A percentile compares a stretch with the other conserved stretches of the same genome.
phyloP scores from a whole-genome alignment of 192 early-diverging fungal genomes.

The Radiomyces spectabilis region DNA sequence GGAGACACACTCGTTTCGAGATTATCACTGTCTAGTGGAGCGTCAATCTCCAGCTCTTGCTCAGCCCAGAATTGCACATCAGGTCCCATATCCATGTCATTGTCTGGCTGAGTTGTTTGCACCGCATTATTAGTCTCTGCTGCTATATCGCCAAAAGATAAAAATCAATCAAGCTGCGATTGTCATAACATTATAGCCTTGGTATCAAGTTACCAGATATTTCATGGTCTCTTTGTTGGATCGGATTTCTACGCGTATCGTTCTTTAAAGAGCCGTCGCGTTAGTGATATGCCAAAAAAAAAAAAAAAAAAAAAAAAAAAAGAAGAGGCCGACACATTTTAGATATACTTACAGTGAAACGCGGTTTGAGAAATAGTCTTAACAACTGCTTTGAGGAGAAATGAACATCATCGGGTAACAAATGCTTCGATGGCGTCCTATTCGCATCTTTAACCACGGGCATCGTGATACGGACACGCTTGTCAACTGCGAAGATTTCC shows the following conservation, averaged over 20 bases:
- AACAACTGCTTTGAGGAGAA: slow-evolving; percentile 50
- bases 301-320: neutral
- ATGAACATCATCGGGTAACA: slow-evolving; percentile 81
- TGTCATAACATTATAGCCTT: neutral
- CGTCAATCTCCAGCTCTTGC: slow-evolving; percentile 7
- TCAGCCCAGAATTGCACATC: slow-evolving; percentile 41
- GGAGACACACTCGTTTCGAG: slow-evolving; percentile 15
- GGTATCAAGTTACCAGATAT: neutral
- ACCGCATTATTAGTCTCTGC: no score
- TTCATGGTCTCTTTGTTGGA: no score
- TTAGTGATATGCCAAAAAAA: neutral
- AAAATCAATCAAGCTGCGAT: no score
- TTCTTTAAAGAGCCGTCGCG: no score
- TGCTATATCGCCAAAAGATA: no score
- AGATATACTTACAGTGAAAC: slow-evolving; percentile 29
- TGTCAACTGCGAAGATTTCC: slow-evolving; percentile 61
- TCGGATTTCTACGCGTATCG: no score
- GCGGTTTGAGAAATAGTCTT: slow-evolving; percentile 41
- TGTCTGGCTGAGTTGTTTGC: no score
- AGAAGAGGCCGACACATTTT: neutral
- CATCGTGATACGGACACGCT: slow-evolving; percentile 42
- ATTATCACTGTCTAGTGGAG: slow-evolving; percentile 12
- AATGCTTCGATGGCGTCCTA: slow-evolving; percentile 46
- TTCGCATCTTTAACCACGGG: slow-evolving; percentile 15
- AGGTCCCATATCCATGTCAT: slow-evolving; percentile 19